Base-by-base conservation (phyloP, 2,329 filamentous ascomycete species). In the Paradendryphiella salina region DNA sequence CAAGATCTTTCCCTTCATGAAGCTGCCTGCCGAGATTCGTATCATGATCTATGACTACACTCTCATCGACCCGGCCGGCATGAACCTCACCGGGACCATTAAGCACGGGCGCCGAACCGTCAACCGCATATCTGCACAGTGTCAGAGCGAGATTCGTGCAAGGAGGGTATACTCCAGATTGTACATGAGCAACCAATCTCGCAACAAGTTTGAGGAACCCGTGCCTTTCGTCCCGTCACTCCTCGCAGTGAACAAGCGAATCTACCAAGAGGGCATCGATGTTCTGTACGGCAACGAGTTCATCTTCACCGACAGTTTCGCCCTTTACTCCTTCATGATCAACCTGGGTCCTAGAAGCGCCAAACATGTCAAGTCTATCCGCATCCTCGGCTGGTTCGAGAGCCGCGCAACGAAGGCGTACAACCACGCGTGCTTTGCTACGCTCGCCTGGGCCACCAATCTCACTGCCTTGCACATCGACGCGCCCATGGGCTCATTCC, bases 1-100 rank as follows among this genome's bases (percentile, higher is more conserved):
- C 46, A 68, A 66, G 28, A 58, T 66, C 43, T 73, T 73, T 37
- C 69, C 66, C 0, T 72, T 73, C 43, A 50, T 73, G 28, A 7
- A 65, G 9, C 62, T 73, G 0, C 69, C 70, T 0, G 67, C 66
- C 2, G 71, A 73, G 38, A 64, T 73, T 9, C 57, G 69, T 5
- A 71, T 71, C 50, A 59, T 66, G 21, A 69, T 73, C 35, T 73
- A 73, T 57, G 36, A 20, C 1, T 59, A 67, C 29, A 57, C 60
- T 37, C 67, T 73, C 31, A 50, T 35, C 0, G 67, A 71, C 31
- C 55, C 64, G 2, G 42, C 44, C 10, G 68, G 64, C 26, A 54
- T 73, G 50, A 58, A 63, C 31, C 53, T 73, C 15, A 40, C 58
- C 13, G 52, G 64, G 1, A 55, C 56, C 1, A 65, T 59, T 14